phyloP scores from a whole-genome alignment of 805 yeast genomes.

The Wickerhamiella slavikovae region DNA sequence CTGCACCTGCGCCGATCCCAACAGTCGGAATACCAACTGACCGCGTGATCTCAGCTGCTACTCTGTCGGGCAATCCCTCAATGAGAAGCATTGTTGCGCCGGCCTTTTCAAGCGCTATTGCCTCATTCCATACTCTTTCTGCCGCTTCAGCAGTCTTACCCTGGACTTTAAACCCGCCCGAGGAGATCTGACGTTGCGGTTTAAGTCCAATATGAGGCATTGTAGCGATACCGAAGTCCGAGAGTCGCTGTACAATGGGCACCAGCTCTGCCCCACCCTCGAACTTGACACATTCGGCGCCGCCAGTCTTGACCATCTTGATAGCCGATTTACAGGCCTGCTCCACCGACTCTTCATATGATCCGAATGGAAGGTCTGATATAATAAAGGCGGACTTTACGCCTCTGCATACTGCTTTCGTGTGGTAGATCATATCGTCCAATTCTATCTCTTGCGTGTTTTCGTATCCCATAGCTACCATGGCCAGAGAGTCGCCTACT shows the following conservation, averaged over 20 bases:
- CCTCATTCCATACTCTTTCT: slow-evolving; percentile 37
- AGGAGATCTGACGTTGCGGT: slow-evolving; percentile 61
- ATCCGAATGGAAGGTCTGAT: slow-evolving; percentile 80
- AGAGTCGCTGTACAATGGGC: slow-evolving; percentile 32
- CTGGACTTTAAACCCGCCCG: slow-evolving; percentile 81
- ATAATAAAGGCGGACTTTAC: slow-evolving; percentile 42
- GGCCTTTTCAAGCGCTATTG: slow-evolving; percentile 43
- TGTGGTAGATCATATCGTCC: slow-evolving; percentile 59
- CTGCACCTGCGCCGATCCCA: slow-evolving; percentile 88
- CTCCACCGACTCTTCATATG: slow-evolving; percentile 43
- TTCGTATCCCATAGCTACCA: slow-evolving; percentile 69
- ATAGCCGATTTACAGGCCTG: slow-evolving; percentile 45
- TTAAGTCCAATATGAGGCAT: slow-evolving; percentile 85
- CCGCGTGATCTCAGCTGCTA: slow-evolving; percentile 45
- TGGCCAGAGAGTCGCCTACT: slow-evolving; percentile 84
- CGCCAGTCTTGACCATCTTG: slow-evolving; percentile 29
- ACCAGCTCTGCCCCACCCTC: slow-evolving; percentile 58
- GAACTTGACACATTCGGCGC: slow-evolving; percentile 55
- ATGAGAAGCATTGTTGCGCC: slow-evolving; percentile 61
- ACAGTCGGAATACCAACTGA: slow-evolving; percentile 55
- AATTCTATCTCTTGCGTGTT: slow-evolving; percentile 47
- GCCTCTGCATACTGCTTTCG: slow-evolving; percentile 59
- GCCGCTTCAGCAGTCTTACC: slow-evolving; percentile 41
- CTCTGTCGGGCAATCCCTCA: slow-evolving; percentile 67
- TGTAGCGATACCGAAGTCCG: slow-evolving; percentile 63